Percentiles rank a stretch among this genome's conserved stretches.
Conservation (phyloP, 164 flowering plant species). For the Warburgia ugandensis region DNA sequence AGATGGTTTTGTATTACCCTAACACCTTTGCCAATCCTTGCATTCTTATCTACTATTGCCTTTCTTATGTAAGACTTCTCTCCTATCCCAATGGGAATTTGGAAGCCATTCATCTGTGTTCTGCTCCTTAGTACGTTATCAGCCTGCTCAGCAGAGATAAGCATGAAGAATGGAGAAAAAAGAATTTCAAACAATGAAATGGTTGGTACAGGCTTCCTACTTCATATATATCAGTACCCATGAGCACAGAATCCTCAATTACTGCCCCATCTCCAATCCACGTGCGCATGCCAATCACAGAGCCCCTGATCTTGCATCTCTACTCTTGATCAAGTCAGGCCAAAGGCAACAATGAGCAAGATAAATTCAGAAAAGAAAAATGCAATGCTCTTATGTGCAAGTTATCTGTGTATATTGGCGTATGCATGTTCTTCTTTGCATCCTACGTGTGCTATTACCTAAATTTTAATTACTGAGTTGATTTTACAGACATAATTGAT, state of each 20-base stretch:
- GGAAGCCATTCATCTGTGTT: conserved; percentile 8
- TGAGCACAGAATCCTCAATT: conserved; percentile 65
- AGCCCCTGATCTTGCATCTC: conserved; percentile 62
- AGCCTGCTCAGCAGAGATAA: conserved; percentile 18
- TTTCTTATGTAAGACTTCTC: conserved; percentile 48
- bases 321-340: no score
- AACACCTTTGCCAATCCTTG: conserved; percentile 71
- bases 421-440: no score
- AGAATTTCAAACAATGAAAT: no score
- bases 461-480: no score
- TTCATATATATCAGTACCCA: conserved; percentile 65
- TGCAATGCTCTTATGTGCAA: no score
- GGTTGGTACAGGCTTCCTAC: no score
- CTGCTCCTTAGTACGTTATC: conserved; percentile 22
- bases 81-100: conserved; percentile 69
- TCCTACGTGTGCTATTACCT: no score
- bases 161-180: no score
- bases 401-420: no score
- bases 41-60: conserved; percentile 78
- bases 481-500: no score
- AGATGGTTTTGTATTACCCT: no score
- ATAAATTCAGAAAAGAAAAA: background rate
- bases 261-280: conserved; percentile 47
- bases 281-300: conserved; percentile 63
- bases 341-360: no score